phyloP scores from a whole-genome alignment of 2,329 filamentous ascomycete genomes.

The Juglanconis sp. region DNA sequence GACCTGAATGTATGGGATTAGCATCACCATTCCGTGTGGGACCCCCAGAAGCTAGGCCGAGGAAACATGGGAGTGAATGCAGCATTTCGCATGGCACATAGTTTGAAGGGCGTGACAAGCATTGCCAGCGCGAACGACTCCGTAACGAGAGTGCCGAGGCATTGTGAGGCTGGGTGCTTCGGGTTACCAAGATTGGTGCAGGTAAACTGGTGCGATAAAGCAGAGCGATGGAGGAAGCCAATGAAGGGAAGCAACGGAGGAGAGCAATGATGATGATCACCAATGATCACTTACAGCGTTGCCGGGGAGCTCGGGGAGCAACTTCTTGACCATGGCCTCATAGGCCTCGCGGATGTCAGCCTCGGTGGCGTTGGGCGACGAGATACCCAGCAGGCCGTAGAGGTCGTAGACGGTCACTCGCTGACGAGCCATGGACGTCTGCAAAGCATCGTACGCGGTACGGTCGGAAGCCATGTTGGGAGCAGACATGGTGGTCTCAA shows the following conservation, averaged over 20 bases:
- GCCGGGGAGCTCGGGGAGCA: neutral
- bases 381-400: conserved; percentile 11
- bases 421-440: conserved; percentile 10
- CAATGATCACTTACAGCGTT: neutral
- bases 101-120: no score
- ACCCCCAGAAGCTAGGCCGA: no score
- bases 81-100: no score
- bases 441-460: neutral
- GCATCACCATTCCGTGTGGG: neutral
- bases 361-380: conserved; percentile 6
- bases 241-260: neutral
- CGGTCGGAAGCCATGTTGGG: conserved; percentile 1
- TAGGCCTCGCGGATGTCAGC: conserved; percentile 7
- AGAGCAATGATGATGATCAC: neutral
- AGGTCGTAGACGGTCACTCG: conserved; percentile 12
- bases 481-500: no score
- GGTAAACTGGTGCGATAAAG: no score
- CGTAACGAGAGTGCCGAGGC: no score
- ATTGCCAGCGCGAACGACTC: no score
- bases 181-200: no score
- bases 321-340: conserved; percentile 2
- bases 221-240: no score
- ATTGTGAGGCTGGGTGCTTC: no score
- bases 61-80: neutral
- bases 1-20: neutral